phyloP scores from a whole-genome alignment of 495 filamentous ascomycete species.

The Penicillium silybi region DNA sequence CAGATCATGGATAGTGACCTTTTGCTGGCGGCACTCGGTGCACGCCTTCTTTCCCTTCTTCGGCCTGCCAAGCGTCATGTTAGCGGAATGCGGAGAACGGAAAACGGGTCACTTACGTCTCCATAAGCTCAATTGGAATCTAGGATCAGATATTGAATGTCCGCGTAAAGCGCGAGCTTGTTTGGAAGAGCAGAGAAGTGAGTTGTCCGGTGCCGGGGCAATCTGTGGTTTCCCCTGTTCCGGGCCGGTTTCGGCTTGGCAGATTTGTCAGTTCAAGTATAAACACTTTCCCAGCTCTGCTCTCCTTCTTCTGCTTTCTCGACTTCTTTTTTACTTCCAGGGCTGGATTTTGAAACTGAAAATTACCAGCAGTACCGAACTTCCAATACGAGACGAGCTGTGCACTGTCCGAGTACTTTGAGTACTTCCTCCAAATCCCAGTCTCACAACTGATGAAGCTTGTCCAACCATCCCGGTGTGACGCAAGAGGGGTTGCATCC shows the following conservation, averaged over 20 bases:
- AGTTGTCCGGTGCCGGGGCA: no score
- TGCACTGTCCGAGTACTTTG: neutral
- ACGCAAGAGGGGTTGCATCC: neutral
- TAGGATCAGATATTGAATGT: no score
- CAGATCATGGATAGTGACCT: conserved; percentile 20
- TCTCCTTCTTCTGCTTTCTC: neutral
- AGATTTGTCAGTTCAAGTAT: neutral
- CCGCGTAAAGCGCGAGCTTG: no score
- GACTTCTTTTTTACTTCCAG: neutral
- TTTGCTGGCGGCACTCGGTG: conserved; percentile 45
- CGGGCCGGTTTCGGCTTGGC: no score
- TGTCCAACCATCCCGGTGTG: neutral
- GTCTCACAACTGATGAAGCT: neutral
- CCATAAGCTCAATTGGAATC: neutral
- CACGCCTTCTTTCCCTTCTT: conserved; percentile 43
- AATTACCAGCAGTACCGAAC: neutral
- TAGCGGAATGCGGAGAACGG: conserved; percentile 1
- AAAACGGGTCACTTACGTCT: conserved; percentile 12
- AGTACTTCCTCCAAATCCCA: neutral
- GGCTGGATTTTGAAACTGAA: neutral
- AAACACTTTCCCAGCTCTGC: neutral
- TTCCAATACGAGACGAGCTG: neutral
- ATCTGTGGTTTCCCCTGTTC: no score
- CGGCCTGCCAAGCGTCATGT: conserved; percentile 20
- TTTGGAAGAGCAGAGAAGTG: no score